phyloP scores from a whole-genome alignment of 2,329 filamentous ascomycete genomes.

The Talaromyces sp. region DNA sequence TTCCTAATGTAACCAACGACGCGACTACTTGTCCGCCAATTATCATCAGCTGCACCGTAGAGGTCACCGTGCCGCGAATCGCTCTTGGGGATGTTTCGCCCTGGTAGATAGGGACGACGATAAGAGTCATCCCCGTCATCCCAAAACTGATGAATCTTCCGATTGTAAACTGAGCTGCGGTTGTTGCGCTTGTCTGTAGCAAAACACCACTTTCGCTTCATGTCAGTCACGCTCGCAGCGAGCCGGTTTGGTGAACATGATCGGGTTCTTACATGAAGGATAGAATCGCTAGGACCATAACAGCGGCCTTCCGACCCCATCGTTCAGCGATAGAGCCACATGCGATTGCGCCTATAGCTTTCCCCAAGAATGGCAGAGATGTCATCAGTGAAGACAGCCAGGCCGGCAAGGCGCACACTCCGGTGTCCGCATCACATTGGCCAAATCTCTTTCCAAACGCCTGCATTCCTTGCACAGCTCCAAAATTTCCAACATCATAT shows the following conservation, averaged over 20 bases:
- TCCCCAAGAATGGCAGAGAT: neutral
- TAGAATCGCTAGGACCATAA: neutral
- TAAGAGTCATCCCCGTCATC: neutral
- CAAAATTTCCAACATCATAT: neutral
- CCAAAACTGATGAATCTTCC: neutral
- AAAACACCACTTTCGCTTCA: neutral
- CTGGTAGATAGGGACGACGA: neutral
- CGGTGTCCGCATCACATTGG: neutral
- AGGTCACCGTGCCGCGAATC: neutral
- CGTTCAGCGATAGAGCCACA: neutral
- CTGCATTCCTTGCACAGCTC: neutral
- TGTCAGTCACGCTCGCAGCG: neutral
- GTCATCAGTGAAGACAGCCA: neutral
- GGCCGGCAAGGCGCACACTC: neutral
- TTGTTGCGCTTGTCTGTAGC: neutral
- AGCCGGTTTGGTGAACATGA: neutral
- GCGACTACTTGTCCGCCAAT: neutral
- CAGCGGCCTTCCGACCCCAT: neutral
- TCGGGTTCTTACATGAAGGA: neutral
- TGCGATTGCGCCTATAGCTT: neutral
- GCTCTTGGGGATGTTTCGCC: neutral
- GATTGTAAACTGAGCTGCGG: neutral
- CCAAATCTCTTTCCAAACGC: neutral
- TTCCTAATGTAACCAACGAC: neutral
- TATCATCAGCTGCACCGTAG: neutral